Base-by-base conservation (phyloP, 2,329 filamentous ascomycete genomes). In the Leptographium radiaticola region DNA sequence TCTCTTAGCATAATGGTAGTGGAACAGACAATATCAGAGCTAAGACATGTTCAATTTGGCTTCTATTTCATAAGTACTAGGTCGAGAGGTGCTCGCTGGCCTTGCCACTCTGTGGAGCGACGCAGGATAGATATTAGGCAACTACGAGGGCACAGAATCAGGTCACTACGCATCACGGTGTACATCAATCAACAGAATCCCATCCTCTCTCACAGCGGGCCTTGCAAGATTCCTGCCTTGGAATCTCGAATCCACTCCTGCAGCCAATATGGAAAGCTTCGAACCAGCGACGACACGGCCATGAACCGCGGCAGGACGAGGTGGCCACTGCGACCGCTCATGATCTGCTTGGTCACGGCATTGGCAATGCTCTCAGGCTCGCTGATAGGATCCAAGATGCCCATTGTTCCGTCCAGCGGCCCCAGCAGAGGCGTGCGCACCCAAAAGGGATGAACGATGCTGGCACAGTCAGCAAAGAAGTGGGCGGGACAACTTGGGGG, bases 321-420 rank as follows among this genome's bases (percentile, higher is more conserved):
- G 65, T 82, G 75, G 1, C 75, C 76, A 62, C 77, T 81, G 57
- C 71, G 66, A 2, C 81, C 82, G 1, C 61, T 70, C 42, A 84
- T 61, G 8, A 87, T 77, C 62, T 83, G 75, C 56, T 72, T 67
- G 1, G 83, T 79, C 51, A 87, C 73, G 8, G 70, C 75, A 60
- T 85, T 79, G 0, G 83, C 82, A 13, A 87, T 81, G 2, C 77
- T 81, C 64, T 81, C 80, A 0, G 79, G 73, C 58, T 79, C 70
- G 55, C 85, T 66, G 36, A 76, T 62, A 1, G 75, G 77, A 55
- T 73, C 77, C 60, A 73, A 83, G 65, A 80, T 84, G 47, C 74
- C 78, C 61, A 80, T 83, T 58, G 79, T 80, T 49, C 87, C 75
- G 9, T 82, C 61, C n/a, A 87, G 75, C 6, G 10, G 15, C 8